Base-by-base conservation (phyloP, 345 rosid genomes). In the Angophora floribunda region DNA sequence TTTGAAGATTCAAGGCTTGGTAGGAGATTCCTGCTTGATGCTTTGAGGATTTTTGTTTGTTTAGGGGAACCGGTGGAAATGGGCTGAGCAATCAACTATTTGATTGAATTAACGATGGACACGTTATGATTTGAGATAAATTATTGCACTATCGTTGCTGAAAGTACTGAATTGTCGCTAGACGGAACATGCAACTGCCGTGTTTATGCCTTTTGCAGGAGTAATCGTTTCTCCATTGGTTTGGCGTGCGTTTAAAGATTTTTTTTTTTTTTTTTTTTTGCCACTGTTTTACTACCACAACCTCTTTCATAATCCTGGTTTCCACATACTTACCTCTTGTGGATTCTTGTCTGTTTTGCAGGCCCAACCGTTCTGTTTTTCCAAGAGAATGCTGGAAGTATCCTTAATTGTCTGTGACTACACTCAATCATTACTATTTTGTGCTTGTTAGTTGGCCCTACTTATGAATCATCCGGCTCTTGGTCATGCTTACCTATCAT, bases 361-460 rank as follows among this genome's bases (percentile, higher is more conserved):
- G 99, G 99, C 91, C 99, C 99, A 84, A 98, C 99, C 41, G 91
- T 98, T 91, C 89, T 98, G 89, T 98, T 97, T 93, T 98, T 97
- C 92, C 99, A 98, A 92, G 99, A 98, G 92, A 98, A 98, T 93
- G 99, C 99, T 9, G 99, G 99, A 92, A 98, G 99, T 97, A 98
- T 98, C 99, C 97, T 98, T 91, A 36, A 17, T 82, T 85, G 75
- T 53, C 80, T 32, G 75, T 26, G 28, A 86, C 51, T 30, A 22
- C 51, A 52, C 47, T 41, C 63, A 51, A 30, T 44, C 52, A 22
- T 87, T 32, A 63, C 87, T 75, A 21, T 36, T 36, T 75, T 75
- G 13, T 75, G 26, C 82, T 75, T 75, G 14, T 75, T 36, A 9
- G 82, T 75, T 75, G 82, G 49, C 49, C 26, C 82, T 0, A 75